phyloP scores from a whole-genome alignment of 495 filamentous ascomycete species.

The Trichoderma asperelloides region DNA sequence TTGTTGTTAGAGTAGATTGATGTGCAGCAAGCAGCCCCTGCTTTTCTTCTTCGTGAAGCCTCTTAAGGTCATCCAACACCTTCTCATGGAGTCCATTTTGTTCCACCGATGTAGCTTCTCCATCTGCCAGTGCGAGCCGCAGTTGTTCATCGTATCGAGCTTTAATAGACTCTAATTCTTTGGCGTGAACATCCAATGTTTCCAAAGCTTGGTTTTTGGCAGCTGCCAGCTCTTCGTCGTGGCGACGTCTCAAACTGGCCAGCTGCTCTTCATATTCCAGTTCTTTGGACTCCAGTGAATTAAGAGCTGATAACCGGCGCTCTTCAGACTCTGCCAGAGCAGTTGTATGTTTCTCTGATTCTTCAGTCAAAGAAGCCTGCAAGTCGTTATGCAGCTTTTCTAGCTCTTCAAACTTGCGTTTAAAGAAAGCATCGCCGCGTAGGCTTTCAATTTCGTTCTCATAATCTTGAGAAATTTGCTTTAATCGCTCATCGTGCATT shows the following conservation, averaged over 20 bases:
- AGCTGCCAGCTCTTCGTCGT: conserved; percentile 35
- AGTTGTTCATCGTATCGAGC: conserved; percentile 26
- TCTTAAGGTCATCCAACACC: conserved; percentile 23
- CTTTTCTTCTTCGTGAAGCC: not conserved
- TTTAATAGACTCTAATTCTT: conserved; percentile 33
- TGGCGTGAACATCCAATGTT: conserved; percentile 25
- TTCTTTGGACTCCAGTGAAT: conserved; percentile 31
- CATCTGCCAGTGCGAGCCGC: conserved; percentile 25
- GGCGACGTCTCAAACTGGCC: conserved; percentile 34
- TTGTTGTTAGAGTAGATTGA: conserved; percentile 21
- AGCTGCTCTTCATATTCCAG: conserved; percentile 32
- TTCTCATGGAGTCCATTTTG: not conserved
- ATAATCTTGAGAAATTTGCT: conserved; percentile 44
- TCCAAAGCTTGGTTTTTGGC: conserved; percentile 32
- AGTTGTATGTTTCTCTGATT: conserved; percentile 25
- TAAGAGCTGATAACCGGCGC: conserved; percentile 26
- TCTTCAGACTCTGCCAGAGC: conserved; percentile 30
- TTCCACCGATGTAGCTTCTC: conserved; percentile 21
- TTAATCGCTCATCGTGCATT: conserved; percentile 40
- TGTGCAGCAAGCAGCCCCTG: conserved; percentile 17
- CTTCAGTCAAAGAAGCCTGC: conserved; percentile 29
- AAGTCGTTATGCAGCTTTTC: conserved; percentile 38
- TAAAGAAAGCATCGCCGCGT: conserved; percentile 46
- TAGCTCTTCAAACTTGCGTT: conserved; percentile 43
- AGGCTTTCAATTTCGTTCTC: conserved; percentile 48